Percentiles rank a stretch among this genome's conserved stretches.
Conservation (phyloP, 768 basidiomycete genomes). For the Pulveroboletus sp. region DNA sequence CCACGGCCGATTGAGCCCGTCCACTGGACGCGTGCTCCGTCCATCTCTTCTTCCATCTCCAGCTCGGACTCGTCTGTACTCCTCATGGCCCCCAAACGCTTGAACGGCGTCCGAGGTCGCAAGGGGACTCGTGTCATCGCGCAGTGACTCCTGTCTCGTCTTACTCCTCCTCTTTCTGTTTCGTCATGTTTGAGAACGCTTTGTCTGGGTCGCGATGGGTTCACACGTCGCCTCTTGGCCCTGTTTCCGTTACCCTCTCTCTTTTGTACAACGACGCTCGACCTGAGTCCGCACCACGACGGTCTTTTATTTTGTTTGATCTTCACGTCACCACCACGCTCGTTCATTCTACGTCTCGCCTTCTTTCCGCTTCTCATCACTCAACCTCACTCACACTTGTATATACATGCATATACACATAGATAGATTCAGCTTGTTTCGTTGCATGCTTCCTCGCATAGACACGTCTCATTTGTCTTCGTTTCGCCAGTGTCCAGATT, state of each 20-base stretch:
- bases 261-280: constrained; percentile 14
- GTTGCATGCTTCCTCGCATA: constrained; percentile 27
- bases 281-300: constrained; percentile 19
- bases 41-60: constrained; percentile 18
- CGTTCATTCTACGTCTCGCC: constrained; percentile 11
- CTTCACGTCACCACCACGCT: constrained; percentile 23
- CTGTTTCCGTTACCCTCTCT: neutral
- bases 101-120: constrained; percentile 14
- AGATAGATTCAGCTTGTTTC: constrained; percentile 26
- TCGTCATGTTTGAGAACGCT: constrained; percentile 19
- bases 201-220: constrained; percentile 10
- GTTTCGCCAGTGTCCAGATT: constrained; percentile 6
- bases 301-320: constrained; percentile 11
- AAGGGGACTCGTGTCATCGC: constrained; percentile 8
- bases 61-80: constrained; percentile 28
- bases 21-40: constrained; percentile 19
- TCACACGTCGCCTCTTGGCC: constrained; percentile 9
- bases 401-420: constrained; percentile 37
- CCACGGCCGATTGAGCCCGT: constrained; percentile 3
- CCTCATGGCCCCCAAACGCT: constrained; percentile 26
- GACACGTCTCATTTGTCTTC: constrained; percentile 19
- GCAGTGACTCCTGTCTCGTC: constrained; percentile 12
- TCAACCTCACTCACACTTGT: constrained; percentile 29
- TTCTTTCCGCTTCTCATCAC: constrained; percentile 2
- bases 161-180: neutral